Evolutionary conservation across 139 green algal genomes (phyloP), one percentile per base, ranked within the genome.

Genomic region (Dunaliella sp.): DNA sequence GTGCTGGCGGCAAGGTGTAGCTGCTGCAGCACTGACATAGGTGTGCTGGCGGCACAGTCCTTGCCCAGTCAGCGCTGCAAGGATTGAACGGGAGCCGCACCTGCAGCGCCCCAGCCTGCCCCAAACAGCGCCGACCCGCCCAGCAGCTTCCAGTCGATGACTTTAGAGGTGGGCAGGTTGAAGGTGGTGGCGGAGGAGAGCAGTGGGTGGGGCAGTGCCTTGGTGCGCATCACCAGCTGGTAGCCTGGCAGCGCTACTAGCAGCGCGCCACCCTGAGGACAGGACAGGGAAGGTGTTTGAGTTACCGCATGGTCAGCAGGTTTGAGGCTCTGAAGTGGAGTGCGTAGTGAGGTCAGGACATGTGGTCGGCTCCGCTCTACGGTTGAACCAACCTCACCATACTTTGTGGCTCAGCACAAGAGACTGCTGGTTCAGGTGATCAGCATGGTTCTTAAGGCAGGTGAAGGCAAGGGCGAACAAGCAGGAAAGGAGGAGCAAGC

Each of bases 31-130:
- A n/a, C n/a, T n/a, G n/a, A n/a, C n/a, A n/a, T n/a, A n/a, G n/a
- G n/a, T n/a, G n/a, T n/a, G n/a, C n/a, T n/a, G n/a, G n/a, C n/a
- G n/a, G n/a, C n/a, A n/a, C n/a, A n/a, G n/a, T n/a, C n/a, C n/a
- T n/a, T n/a, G n/a, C n/a, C n/a, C n/a, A n/a, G n/a, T n/a, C n/a
- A n/a, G n/a, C n/a, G n/a, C n/a, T n/a, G n/a, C n/a, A n/a, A n/a
- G n/a, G n/a, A n/a, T n/a, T n/a, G n/a, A n/a, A n/a, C n/a, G 0
- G 95, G 95, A 85, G 95, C 97, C 76, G 97, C 88, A 24, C 95
- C 95, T 12, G 86, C 84, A 1, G 95, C 25, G n/a, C 95, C 94
- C 94, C 94, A 96, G 33, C 95, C 95, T 0, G 88, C 88, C 16
- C 95, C 95, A 84, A 98, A 98, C 16, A 98, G 36, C 24, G 92